phyloP scores from a whole-genome alignment of 306 rosid species.

The Ormosia emarginata region DNA sequence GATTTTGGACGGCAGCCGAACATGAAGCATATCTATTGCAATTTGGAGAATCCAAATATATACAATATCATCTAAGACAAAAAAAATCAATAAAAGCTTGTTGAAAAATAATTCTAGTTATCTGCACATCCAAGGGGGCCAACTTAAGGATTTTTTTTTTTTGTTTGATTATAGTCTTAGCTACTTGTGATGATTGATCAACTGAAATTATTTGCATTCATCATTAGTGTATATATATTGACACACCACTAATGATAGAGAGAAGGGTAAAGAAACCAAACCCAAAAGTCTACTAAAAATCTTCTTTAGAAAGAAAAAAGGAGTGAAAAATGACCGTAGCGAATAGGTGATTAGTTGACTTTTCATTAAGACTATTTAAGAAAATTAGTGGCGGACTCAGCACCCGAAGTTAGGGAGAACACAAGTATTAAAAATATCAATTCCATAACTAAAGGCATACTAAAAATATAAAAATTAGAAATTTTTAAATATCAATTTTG shows the following conservation, averaged over 20 bases:
- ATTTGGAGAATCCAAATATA: conserved; percentile 27
- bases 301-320: background rate
- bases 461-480: too few species aligned
- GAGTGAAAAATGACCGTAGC: background rate
- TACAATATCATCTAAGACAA: conserved; percentile 3
- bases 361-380: background rate
- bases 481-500: too few species aligned
- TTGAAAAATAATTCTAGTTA: background rate
- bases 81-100: background rate
- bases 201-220: conserved; percentile 10
- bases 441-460: too few species aligned
- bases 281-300: background rate
- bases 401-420: too few species aligned
- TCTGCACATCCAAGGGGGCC: background rate
- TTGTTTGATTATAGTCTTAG: background rate
- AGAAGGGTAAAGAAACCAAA: background rate
- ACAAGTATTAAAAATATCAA: too few species aligned
- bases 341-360: conserved; percentile 21
- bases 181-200: conserved; percentile 2
- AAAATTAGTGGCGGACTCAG: too few species aligned
- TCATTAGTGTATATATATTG: background rate
- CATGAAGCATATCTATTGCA: conserved; percentile 27
- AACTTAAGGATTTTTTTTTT: background rate
- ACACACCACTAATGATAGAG: background rate
- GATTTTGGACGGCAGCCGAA: conserved; percentile 48